Evolutionary conservation across 1,284 basidiomycete species (phyloP).

Genomic region (Crepidotus sp.): DNA sequence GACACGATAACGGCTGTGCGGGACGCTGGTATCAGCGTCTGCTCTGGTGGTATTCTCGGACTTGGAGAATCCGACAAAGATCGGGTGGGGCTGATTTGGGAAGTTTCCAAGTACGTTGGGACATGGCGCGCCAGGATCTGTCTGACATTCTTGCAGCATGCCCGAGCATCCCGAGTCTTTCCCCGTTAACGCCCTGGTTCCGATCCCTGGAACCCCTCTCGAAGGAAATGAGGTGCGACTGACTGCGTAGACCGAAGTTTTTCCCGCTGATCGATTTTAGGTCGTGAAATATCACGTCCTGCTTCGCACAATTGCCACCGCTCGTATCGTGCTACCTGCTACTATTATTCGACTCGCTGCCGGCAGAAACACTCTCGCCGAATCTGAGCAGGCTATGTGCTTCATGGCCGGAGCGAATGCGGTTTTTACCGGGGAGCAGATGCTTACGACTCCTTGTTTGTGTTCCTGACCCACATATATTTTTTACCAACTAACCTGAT

Average conservation of each 20-base stretch:
- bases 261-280: constrained; percentile 35
- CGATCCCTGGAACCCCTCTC: constrained; percentile 66
- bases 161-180: constrained; percentile 96
- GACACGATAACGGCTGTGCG: constrained; percentile 87
- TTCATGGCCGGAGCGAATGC: constrained; percentile 99
- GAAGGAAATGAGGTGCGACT: constrained; percentile 57
- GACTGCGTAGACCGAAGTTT: not conserved
- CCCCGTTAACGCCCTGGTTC: constrained; percentile 92
- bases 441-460: constrained; percentile 94
- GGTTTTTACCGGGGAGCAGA: constrained; percentile 94
- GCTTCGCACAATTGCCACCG: constrained; percentile 90
- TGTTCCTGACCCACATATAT: constrained; percentile 16
- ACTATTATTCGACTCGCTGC: constrained; percentile 96
- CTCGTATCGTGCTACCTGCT: constrained; percentile 83
- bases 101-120: constrained; percentile 71
- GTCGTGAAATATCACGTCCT: constrained; percentile 77
- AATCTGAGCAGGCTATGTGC: constrained; percentile 94
- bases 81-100: constrained; percentile 89
- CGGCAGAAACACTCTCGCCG: constrained; percentile 82
- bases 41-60: constrained; percentile 94
- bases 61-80: constrained; percentile 89
- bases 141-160: constrained; percentile 47
- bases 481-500: constrained; percentile 7
- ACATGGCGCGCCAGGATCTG: constrained; percentile 11
- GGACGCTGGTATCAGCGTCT: constrained; percentile 93